These are phyloP conservation scores for Phylloporus arenicola DNA, from an alignment of 768 basidiomycete genomes.

Conservation along the genomic window DNA sequence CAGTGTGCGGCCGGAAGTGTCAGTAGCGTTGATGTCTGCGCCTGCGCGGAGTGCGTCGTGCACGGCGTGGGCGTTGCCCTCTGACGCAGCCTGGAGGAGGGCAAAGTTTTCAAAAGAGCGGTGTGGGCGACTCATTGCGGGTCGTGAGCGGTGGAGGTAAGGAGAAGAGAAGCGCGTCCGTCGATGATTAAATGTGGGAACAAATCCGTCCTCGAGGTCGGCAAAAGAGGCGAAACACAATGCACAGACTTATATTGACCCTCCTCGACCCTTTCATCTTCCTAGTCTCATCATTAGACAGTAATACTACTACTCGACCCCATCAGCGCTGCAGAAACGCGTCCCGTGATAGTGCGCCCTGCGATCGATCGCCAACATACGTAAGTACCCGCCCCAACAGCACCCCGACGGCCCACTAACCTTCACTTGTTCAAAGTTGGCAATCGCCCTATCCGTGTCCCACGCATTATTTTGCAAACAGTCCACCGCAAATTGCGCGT, in stretches of 20 bases:
- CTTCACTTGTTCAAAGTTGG: slow-evolving; percentile 87
- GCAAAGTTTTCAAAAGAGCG: slow-evolving; percentile 37
- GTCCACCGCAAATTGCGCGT: slow-evolving; percentile 72
- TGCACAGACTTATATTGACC: neutral
- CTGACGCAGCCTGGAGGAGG: slow-evolving; percentile 51
- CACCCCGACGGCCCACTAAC: slow-evolving; percentile 36
- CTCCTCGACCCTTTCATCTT: neutral
- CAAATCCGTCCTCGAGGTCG: slow-evolving; percentile 23
- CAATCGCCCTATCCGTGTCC: slow-evolving; percentile 73
- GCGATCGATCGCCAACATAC: slow-evolving; percentile 15
- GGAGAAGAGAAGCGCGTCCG: neutral
- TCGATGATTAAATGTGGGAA: slow-evolving; percentile 1
- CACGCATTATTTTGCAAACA: slow-evolving; percentile 83
- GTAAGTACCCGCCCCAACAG: slow-evolving; percentile 19
- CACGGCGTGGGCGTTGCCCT: slow-evolving; percentile 52
- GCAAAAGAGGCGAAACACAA: slow-evolving; percentile 3
- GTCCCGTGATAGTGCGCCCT: slow-evolving; percentile 50
- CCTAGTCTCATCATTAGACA: neutral
- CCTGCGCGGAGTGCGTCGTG: slow-evolving; percentile 49
- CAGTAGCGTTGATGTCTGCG: slow-evolving; percentile 65
- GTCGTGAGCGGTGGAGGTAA: slow-evolving; percentile 20
- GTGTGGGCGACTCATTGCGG: slow-evolving; percentile 33
- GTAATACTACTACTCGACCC: neutral
- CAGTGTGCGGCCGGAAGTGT: slow-evolving; percentile 54
- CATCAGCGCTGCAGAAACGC: slow-evolving; percentile 43